Evolutionary conservation across 495 filamentous ascomycete species (phyloP).

Genomic region (Letharia lupina): DNA sequence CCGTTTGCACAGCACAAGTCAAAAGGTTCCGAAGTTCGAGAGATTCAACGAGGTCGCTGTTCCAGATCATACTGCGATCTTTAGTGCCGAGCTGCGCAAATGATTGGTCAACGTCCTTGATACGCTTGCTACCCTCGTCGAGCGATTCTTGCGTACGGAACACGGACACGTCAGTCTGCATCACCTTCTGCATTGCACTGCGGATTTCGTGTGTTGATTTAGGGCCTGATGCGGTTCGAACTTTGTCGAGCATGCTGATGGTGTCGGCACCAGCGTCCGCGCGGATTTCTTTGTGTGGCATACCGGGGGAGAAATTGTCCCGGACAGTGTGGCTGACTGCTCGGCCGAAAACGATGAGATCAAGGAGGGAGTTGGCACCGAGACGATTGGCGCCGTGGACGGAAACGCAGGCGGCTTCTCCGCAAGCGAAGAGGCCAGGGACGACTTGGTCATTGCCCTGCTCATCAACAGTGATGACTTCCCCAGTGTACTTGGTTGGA

Average conservation of each 20-base stretch:
- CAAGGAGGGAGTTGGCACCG: slow-evolving; percentile 94
- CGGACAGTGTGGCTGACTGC: slow-evolving; percentile 93
- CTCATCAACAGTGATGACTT: slow-evolving; percentile 80
- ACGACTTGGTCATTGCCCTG: slow-evolving; percentile 85
- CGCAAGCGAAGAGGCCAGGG: slow-evolving; percentile 89
- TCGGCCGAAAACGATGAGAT: slow-evolving; percentile 93
- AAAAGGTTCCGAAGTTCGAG: slow-evolving; percentile 87
- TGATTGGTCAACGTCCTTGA: slow-evolving; percentile 69
- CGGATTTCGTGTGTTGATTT: slow-evolving; percentile 82
- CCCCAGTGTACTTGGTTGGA: slow-evolving; percentile 91
- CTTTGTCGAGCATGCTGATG: slow-evolving; percentile 76
- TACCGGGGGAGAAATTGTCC: slow-evolving; percentile 75
- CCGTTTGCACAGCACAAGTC: slow-evolving; percentile 95
- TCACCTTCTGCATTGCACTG: slow-evolving; percentile 90
- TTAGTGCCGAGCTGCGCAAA: slow-evolving; percentile 83
- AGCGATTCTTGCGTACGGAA: slow-evolving; percentile 90
- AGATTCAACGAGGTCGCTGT: slow-evolving; percentile 92
- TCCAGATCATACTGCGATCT: slow-evolving; percentile 99
- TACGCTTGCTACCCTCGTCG: slow-evolving; percentile 76
- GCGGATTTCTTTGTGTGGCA: slow-evolving; percentile 62
- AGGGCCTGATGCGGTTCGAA: slow-evolving; percentile 74
- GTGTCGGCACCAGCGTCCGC: slow-evolving; percentile 80
- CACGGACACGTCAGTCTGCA: slow-evolving; percentile 94
- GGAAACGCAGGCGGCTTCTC: slow-evolving; percentile 94
- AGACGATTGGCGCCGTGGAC: slow-evolving; percentile 97